A percentile compares a stretch with the other conserved stretches of the same genome.
Evolutionary conservation across 1,139 yeast genomes (phyloP).

Genomic region (Geotrichum europaeum): DNA sequence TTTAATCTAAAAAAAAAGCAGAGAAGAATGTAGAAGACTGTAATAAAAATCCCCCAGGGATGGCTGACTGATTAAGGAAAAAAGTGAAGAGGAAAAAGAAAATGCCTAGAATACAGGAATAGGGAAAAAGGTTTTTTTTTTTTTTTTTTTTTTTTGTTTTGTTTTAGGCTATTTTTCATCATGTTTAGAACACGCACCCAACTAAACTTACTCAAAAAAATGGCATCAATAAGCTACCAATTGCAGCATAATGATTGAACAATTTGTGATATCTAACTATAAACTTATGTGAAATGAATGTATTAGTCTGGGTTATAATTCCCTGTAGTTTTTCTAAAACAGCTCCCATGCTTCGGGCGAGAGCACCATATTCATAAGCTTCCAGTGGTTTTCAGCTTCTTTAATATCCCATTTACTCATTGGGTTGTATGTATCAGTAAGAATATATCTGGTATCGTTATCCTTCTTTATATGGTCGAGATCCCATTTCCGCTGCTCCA

Average conservation of each 20-base stretch:
- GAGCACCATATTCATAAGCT: slow-evolving; percentile 1
- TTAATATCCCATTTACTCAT: background rate
- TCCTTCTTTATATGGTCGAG: background rate
- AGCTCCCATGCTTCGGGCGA: slow-evolving; percentile 5
- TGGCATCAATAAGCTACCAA: background rate
- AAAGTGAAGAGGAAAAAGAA: background rate
- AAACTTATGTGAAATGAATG: background rate
- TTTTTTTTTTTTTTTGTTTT: background rate
- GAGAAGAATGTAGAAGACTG: background rate
- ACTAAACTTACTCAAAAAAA: background rate
- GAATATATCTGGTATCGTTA: background rate
- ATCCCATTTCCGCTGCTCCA: background rate
- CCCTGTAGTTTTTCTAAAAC: background rate
- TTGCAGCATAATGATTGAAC: background rate
- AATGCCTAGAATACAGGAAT: background rate
- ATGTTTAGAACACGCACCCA: background rate
- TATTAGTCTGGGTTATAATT: background rate
- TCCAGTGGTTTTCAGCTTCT: background rate
- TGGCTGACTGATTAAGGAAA: background rate
- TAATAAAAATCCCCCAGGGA: background rate
- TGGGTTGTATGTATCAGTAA: background rate
- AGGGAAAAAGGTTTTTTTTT: background rate
- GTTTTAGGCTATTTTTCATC: background rate
- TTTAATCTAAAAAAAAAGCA: background rate
- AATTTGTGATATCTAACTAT: background rate